Percentiles rank a stretch among this genome's conserved stretches.
Conservation (phyloP, 192 early-diverging fungal genomes). For the Haplosporangium gracile region DNA sequence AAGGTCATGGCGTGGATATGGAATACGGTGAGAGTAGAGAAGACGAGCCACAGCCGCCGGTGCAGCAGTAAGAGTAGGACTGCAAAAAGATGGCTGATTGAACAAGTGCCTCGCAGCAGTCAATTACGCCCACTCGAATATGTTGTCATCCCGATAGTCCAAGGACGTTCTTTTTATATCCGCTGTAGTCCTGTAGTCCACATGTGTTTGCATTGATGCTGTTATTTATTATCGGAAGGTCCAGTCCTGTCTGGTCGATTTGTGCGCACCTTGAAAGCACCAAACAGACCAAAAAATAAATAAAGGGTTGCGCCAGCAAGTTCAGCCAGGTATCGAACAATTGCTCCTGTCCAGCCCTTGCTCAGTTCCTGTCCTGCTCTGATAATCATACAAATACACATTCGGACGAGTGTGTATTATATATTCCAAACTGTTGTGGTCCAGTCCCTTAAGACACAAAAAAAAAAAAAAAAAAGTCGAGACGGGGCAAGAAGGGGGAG, state of each 20-base stretch:
- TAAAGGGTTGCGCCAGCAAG: no score
- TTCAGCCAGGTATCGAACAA: not conserved
- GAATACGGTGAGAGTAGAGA: not conserved
- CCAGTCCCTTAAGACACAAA: not conserved
- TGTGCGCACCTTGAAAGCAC: no score
- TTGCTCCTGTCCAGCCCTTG: not conserved
- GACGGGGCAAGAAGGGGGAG: not conserved
- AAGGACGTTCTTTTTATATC: not conserved
- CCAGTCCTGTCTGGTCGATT: no score
- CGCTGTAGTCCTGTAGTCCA: no score
- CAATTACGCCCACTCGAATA: not conserved
- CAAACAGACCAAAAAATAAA: no score
- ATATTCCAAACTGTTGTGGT: constrained; percentile 9
- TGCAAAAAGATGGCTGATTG: not conserved
- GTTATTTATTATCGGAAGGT: not conserved
- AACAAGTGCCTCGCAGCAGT: not conserved
- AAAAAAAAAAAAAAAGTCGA: not conserved
- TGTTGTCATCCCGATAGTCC: constrained; percentile 17
- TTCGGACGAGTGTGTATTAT: no score
- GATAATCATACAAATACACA: not conserved
- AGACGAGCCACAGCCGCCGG: not conserved
- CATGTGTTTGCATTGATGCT: not conserved
- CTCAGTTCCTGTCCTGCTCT: constrained; percentile 2
- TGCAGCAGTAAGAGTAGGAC: not conserved
- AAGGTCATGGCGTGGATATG: not conserved